These are phyloP conservation scores for Cordyceps farinosa DNA, from an alignment of 2,329 filamentous ascomycete species.

Conservation along the genomic window DNA sequence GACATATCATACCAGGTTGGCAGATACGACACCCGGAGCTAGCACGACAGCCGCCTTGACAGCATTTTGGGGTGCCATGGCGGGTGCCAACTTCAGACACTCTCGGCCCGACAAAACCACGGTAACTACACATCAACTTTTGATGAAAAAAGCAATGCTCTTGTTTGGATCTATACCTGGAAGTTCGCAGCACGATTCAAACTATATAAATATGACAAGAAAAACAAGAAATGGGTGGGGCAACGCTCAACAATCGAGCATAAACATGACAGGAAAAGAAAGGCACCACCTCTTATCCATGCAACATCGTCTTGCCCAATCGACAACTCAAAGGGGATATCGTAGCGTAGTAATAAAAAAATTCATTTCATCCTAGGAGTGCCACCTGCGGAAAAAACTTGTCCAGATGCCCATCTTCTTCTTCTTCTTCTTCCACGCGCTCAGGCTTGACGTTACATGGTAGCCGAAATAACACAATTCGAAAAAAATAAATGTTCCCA, in stretches of 20 bases:
- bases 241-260: slow-evolving; percentile 1
- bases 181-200: not conserved
- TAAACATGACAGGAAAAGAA: not conserved
- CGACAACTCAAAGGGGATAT: not conserved
- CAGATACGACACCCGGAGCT: too few species aligned
- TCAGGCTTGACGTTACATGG: slow-evolving; percentile 8
- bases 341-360: slow-evolving; percentile 1
- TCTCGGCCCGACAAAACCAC: too few species aligned
- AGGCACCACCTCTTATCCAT: not conserved
- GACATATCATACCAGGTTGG: too few species aligned
- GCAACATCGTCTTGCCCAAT: not conserved
- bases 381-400: slow-evolving; percentile 5
- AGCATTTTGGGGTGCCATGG: too few species aligned
- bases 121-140: not conserved
- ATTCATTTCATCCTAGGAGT: slow-evolving; percentile 5
- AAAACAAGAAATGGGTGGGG: not conserved
- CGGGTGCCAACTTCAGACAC: too few species aligned
- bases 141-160: not conserved
- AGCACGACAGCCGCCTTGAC: too few species aligned
- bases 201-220: not conserved
- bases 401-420: slow-evolving; percentile 5
- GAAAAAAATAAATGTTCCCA: slow-evolving; percentile 10
- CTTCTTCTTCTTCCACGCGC: not conserved
- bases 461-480: slow-evolving; percentile 7
- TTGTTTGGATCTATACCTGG: not conserved